These are phyloP conservation scores for Capronia epimyces DNA, from an alignment of 2,329 filamentous ascomycete genomes.

Conservation along the genomic window DNA sequence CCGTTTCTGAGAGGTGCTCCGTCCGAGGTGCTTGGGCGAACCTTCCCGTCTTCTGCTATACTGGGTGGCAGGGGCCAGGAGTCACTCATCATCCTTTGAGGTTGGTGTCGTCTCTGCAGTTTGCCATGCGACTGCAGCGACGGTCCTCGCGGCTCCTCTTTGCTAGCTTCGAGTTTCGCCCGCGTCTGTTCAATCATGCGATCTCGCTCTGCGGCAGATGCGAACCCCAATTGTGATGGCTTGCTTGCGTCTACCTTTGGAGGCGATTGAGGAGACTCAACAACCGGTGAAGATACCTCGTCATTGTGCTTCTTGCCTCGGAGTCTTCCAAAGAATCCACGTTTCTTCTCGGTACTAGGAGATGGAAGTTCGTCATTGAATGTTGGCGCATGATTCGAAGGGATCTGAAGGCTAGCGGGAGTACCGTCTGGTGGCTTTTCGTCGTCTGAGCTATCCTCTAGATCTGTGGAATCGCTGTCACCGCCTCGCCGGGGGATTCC, in stretches of 20 bases:
- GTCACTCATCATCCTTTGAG: constrained; percentile 35
- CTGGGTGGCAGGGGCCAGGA: constrained; percentile 47
- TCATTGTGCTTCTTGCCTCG: constrained; percentile 57
- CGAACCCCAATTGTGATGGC: constrained; percentile 47
- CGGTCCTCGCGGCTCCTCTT: constrained; percentile 27
- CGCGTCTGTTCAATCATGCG: constrained; percentile 56
- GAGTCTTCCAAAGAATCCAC: constrained; percentile 46
- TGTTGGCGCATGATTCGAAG: constrained; percentile 35
- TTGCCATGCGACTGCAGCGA: constrained; percentile 33
- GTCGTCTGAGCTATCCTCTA: constrained; percentile 57
- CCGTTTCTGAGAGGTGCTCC: constrained; percentile 21
- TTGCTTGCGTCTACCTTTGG: constrained; percentile 51
- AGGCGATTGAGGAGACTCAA: constrained; percentile 6
- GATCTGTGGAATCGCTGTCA: constrained; percentile 58
- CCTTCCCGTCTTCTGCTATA: background rate
- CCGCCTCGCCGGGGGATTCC: constrained; percentile 56
- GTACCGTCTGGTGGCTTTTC: constrained; percentile 31
- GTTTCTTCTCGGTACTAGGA: constrained; percentile 37
- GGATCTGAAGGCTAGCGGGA: constrained; percentile 26
- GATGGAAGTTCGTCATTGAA: constrained; percentile 30
- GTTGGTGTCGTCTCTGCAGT: constrained; percentile 45
- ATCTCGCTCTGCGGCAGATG: constrained; percentile 51
- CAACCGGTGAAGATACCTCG: constrained; percentile 16
- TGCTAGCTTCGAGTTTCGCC: constrained; percentile 41
- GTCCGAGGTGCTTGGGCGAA: constrained; percentile 25